Evolutionary conservation across 768 basidiomycete species (phyloP).

Genomic region (Phylloporus sp.): DNA sequence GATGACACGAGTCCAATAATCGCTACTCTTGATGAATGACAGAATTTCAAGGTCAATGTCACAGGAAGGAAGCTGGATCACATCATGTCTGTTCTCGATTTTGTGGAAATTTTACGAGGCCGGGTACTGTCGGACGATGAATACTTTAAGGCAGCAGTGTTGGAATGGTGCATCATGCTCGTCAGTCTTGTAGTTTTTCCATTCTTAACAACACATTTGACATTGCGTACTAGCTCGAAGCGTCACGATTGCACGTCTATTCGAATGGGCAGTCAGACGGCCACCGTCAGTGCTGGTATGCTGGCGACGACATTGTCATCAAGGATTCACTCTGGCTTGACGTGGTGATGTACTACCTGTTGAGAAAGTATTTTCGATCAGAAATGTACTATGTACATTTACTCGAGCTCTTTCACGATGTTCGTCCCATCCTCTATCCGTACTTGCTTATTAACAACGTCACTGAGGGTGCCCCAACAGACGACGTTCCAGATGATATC

Average conservation of each 20-base stretch:
- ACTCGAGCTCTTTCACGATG: slow-evolving; percentile 2
- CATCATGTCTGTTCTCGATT: background rate
- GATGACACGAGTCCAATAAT: too few species aligned
- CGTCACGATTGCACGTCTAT: background rate
- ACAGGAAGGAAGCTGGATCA: background rate
- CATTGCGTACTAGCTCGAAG: background rate
- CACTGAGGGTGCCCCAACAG: background rate
- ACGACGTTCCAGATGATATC: slow-evolving; percentile 1
- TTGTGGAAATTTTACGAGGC: background rate
- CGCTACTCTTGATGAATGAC: background rate
- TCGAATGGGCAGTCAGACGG: background rate
- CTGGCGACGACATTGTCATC: background rate
- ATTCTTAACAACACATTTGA: background rate
- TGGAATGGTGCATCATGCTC: background rate
- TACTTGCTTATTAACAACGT: too few species aligned
- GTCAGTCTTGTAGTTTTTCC: background rate
- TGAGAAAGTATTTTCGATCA: background rate
- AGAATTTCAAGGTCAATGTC: background rate
- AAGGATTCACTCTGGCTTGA: slow-evolving; percentile 1
- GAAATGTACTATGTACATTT: background rate
- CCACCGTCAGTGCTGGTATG: background rate
- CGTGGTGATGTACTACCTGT: background rate
- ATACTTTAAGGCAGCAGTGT: background rate
- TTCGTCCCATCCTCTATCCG: background rate
- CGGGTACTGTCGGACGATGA: background rate